Percentiles rank a stretch among this genome's conserved stretches.
phyloP scores from a whole-genome alignment of 129 eudicot species.

The Solidago caesia region DNA sequence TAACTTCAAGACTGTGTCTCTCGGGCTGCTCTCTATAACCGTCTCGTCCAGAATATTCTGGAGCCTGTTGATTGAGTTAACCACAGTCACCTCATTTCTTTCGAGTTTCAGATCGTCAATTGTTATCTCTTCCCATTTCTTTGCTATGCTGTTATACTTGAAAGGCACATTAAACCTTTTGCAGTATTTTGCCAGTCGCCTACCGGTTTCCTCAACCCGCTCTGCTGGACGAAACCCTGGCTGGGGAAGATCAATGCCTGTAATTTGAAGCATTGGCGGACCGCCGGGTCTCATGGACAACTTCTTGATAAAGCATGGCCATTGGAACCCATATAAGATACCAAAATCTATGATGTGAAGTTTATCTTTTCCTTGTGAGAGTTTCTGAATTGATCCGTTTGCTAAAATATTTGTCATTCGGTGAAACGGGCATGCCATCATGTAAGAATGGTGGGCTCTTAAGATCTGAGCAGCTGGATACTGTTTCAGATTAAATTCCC shows the following conservation, averaged over 20 bases:
- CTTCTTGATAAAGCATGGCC: conserved; percentile 61
- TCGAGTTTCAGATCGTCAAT: conserved; percentile 50
- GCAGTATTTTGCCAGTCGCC: conserved; percentile 43
- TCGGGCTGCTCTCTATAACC: conserved; percentile 38
- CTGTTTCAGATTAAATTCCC: conserved; percentile 19
- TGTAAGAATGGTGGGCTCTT: conserved; percentile 42
- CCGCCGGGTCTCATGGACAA: conserved; percentile 49
- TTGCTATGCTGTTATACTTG: conserved; percentile 49
- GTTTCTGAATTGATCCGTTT: conserved; percentile 44
- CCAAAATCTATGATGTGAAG: conserved; percentile 77
- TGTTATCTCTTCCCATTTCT: conserved; percentile 52
- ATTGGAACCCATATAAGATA: conserved; percentile 71
- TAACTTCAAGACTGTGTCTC: conserved; percentile 46
- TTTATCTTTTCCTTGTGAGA: conserved; percentile 33
- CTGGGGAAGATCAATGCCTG: conserved; percentile 65
- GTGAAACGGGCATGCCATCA: conserved; percentile 51
- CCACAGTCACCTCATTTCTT: conserved; percentile 40
- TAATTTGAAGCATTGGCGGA: conserved; percentile 60
- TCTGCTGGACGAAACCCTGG: conserved; percentile 60
- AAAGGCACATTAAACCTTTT: conserved; percentile 63
- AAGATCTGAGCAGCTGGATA: conserved; percentile 45
- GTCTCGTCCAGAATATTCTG: conserved; percentile 53
- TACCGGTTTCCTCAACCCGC: conserved; percentile 60
- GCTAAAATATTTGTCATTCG: conserved; percentile 46
- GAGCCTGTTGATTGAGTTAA: conserved; percentile 49